Conservation (phyloP, 139 green algal species). For the Trebouxia sp. region DNA sequence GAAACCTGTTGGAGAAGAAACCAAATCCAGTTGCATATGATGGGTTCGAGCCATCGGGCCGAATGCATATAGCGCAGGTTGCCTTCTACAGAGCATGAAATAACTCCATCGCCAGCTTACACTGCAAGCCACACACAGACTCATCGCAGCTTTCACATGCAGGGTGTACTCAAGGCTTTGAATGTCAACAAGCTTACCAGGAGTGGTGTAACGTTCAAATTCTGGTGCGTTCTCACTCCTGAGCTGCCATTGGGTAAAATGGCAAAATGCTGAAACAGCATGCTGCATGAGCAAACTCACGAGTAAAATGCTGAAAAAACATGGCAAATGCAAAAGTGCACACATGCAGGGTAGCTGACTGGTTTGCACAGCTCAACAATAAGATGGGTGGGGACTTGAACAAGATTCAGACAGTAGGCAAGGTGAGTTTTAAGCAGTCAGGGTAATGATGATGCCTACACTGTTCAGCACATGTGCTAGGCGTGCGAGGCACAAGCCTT, state of each 20-base stretch:
- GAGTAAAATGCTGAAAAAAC: too few relatives aligned
- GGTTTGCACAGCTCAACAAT: constrained; percentile 98
- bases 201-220: constrained; percentile 94
- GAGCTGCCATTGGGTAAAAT: too few relatives aligned
- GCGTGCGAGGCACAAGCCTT: too few relatives aligned
- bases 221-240: too few relatives aligned
- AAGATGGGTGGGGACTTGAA: constrained; percentile 99
- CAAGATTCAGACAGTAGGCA: constrained; percentile 97
- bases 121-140: too few relatives aligned
- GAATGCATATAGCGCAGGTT: constrained; percentile 97
- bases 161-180: constrained; percentile 97
- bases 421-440: constrained; percentile 18
- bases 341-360: constrained; percentile 80
- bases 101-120: not conserved
- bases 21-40: constrained; percentile 92
- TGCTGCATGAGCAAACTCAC: too few relatives aligned
- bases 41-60: constrained; percentile 97
- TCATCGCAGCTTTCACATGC: too few relatives aligned
- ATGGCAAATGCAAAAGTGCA: not conserved
- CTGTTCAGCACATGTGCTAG: too few relatives aligned
- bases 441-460: too few relatives aligned
- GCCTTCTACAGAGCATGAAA: not conserved
- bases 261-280: too few relatives aligned
- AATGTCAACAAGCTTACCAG: constrained; percentile 99
- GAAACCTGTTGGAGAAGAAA: constrained; percentile 89